Evolutionary conservation across 116 monocot genomes (phyloP).

Genomic region (Papilionanthe hybrid): DNA sequence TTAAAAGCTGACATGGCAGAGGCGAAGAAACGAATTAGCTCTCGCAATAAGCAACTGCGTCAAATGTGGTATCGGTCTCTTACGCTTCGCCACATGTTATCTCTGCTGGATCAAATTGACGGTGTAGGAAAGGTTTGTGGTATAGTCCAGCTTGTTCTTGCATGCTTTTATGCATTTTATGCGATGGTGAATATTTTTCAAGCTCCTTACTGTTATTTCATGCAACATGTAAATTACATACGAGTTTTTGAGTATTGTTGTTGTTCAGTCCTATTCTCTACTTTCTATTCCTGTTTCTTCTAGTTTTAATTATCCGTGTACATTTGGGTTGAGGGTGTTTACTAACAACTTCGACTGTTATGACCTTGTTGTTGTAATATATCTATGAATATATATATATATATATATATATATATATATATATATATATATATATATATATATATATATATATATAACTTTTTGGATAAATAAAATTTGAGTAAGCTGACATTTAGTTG

Average conservation of each 20-base stretch:
- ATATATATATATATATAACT: no score
- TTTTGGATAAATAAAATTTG: background rate
- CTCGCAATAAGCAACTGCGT: slow-evolving; percentile 85
- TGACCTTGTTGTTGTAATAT: background rate
- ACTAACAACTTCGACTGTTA: background rate
- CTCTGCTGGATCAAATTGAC: slow-evolving; percentile 92
- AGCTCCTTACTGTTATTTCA: background rate
- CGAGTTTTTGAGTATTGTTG: background rate
- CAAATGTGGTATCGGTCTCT: slow-evolving; percentile 95
- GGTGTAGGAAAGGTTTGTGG: slow-evolving; percentile 64
- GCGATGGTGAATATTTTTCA: background rate
- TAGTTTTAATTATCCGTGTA: background rate
- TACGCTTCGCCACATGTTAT: slow-evolving; percentile 78
- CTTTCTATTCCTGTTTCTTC: background rate
- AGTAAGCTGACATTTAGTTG: background rate
- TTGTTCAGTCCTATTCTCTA: background rate
- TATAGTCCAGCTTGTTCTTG: background rate
- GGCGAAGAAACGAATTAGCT: slow-evolving; percentile 75
- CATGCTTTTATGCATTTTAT: background rate
- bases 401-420: no score
- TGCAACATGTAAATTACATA: background rate
- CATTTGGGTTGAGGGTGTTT: background rate
- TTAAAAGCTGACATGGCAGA: slow-evolving; percentile 86
- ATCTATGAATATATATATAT: no score
- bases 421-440: no score